Percentiles rank a stretch among this genome's conserved stretches.
Conservation (phyloP, 768 basidiomycete species). For the Amanita rimosa region DNA sequence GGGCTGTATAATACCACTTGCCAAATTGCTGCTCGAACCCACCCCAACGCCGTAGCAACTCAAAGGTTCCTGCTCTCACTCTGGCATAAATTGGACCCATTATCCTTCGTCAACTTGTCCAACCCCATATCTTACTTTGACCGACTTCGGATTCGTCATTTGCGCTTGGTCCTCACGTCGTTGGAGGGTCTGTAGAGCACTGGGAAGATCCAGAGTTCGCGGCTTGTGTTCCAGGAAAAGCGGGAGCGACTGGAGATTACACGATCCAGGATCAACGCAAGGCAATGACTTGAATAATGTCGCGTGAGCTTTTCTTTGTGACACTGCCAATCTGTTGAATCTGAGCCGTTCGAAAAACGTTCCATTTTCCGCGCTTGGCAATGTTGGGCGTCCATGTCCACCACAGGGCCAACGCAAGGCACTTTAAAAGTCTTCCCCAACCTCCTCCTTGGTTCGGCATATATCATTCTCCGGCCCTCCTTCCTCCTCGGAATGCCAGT, state of each 20-base stretch:
- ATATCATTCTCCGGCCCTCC: conserved; percentile 56
- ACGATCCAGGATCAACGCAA: conserved; percentile 40
- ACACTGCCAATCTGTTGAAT: background rate
- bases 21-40: conserved; percentile 60
- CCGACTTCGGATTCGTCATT: conserved; percentile 65
- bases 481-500: conserved; percentile 26
- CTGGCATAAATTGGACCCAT: conserved; percentile 40
- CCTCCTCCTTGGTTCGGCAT: conserved; percentile 43
- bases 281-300: conserved; percentile 53
- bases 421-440: conserved; percentile 54
- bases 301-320: conserved; percentile 24
- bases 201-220: conserved; percentile 40
- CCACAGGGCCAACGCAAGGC: conserved; percentile 47
- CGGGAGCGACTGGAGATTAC: conserved; percentile 29
- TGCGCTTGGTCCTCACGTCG: conserved; percentile 51
- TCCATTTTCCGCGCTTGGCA: conserved; percentile 47
- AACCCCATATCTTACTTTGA: conserved; percentile 72
- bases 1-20: conserved; percentile 61
- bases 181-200: conserved; percentile 41
- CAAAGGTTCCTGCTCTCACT: conserved; percentile 48
- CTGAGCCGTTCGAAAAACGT: too few species aligned
- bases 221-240: conserved; percentile 28
- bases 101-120: conserved; percentile 31
- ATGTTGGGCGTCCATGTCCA: conserved; percentile 44
- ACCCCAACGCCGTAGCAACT: conserved; percentile 43